Evolutionary conservation across 2,329 filamentous ascomycete species (phyloP), one percentile per base, ranked within the genome.

Genomic region (Teratosphaeria epicoccoides): DNA sequence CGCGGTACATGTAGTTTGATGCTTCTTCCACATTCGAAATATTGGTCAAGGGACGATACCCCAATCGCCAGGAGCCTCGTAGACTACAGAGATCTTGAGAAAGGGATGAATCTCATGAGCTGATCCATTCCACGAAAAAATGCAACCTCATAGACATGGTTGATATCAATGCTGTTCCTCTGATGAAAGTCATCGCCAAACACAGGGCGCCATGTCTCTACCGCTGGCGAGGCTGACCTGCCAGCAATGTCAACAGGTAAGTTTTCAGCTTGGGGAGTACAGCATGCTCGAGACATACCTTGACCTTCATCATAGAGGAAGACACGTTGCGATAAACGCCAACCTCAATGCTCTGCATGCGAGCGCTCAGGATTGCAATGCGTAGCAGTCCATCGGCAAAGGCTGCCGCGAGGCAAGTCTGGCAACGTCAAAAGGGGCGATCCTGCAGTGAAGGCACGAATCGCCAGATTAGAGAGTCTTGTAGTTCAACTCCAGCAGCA

Each of bases 281-380:
- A 40, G 7, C 2, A 20, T 20, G 7, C 20, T 14, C 33, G 26
- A 28, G 26, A 7, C 3, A n/a, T n/a, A 20, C 33, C 33, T 40
- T 22, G 33, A 37, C 2, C 33, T 40, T 20, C 2, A 20, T 17
- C 33, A 3, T 28, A 40, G 33, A 40, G 54, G 22, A 55, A 55
- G 26, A 55, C 52, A 40, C 53, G 53, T 29, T 55, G 54, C 54
- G 54, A 55, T 46, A 55, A 53, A 43, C 51, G 47, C 7, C 46
- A 49, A 9, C 54, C 54, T 25, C 33, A 22, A 40, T 55, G 54
- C 24, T 45, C 49, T 45, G 47, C 54, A 40, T 55, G 54, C 33
- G 24, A 25, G n/a, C 24, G 29, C 5, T 40, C 40, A 46, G 49
- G 49, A 23, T 20, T 43, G 12, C n/a, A 50, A 23, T 50, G 49